A percentile compares a stretch with the other conserved stretches of the same genome.
phyloP scores from a whole-genome alignment of 2,329 filamentous ascomycete species.

The Cercospora sesami region DNA sequence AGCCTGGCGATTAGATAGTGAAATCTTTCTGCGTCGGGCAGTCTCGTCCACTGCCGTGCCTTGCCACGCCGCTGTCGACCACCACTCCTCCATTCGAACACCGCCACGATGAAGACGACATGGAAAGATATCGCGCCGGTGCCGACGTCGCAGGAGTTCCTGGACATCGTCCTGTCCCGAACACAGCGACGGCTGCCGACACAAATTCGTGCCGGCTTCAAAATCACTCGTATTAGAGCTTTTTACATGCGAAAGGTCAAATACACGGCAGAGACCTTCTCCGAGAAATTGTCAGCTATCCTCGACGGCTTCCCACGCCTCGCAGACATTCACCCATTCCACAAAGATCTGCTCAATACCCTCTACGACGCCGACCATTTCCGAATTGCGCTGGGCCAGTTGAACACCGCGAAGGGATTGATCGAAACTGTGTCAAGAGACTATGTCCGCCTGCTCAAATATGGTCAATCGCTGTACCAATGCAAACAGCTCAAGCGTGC shows the following conservation, averaged over 20 bases:
- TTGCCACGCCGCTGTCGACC: conserved; percentile 9
- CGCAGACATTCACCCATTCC: conserved; percentile 93
- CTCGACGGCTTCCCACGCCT: conserved; percentile 91
- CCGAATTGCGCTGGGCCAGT: conserved; percentile 90
- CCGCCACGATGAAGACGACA: conserved; percentile 56
- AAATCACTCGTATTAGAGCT: conserved; percentile 88
- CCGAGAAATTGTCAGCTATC: conserved; percentile 87
- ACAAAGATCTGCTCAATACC: conserved; percentile 89
- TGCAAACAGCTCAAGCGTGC: conserved; percentile 99
- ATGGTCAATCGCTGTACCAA: conserved; percentile 94
- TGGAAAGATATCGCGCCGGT: conserved; percentile 56
- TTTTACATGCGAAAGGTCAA: conserved; percentile 99
- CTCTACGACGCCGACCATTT: conserved; percentile 99
- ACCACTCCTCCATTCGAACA: background rate
- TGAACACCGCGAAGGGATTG: conserved; percentile 92
- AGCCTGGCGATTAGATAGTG: conserved; percentile 1
- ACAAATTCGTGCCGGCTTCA: conserved; percentile 93
- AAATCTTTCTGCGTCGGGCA: conserved; percentile 7
- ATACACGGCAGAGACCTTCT: conserved; percentile 95
- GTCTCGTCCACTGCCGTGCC: conserved; percentile 5
- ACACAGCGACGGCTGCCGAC: conserved; percentile 92
- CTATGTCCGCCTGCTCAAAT: conserved; percentile 94
- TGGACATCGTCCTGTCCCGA: conserved; percentile 93
- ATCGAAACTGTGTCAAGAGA: conserved; percentile 96
- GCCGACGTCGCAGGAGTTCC: conserved; percentile 89